phyloP scores from a whole-genome alignment of 306 rosid species.

The Glycine latifolia region DNA sequence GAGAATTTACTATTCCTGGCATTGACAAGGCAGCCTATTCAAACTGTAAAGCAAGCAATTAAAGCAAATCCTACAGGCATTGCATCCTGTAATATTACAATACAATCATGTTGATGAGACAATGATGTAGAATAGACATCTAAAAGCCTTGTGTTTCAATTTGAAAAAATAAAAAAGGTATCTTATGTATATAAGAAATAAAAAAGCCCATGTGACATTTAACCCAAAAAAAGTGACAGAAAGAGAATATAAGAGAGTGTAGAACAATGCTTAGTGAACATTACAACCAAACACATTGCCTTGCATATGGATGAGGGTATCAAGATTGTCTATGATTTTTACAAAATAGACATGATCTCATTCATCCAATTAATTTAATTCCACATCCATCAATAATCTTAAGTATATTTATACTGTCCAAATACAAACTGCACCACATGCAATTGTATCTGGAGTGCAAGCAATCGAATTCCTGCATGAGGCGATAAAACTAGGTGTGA shows the following conservation, averaged over 20 bases:
- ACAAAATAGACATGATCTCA: not conserved
- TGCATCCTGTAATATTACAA: not conserved
- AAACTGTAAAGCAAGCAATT: slow-evolving; percentile 24
- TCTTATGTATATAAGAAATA: not conserved
- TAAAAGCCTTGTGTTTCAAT: not conserved
- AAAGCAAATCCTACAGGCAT: slow-evolving; percentile 16
- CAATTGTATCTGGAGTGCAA: slow-evolving; percentile 4
- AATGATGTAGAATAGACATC: not conserved
- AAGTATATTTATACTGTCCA: not conserved
- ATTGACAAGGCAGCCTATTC: slow-evolving; percentile 19
- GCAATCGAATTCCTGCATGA: slow-evolving; percentile 2
- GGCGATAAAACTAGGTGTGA: not conserved
- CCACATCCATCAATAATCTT: not conserved
- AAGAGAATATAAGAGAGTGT: not conserved
- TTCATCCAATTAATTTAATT: not conserved
- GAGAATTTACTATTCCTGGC: slow-evolving; percentile 31
- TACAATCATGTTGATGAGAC: slow-evolving; percentile 4
- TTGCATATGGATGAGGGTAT: not conserved
- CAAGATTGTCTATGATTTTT: not conserved
- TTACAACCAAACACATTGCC: not conserved
- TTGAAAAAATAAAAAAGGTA: not conserved
- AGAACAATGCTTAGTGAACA: not conserved
- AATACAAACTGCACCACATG: not conserved
- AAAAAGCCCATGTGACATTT: not conserved
- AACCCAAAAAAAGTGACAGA: not conserved